A percentile compares a stretch with the other conserved stretches of the same genome.
phyloP scores from a whole-genome alignment of 2,329 filamentous ascomycete species.

The Scleromitrula shiraiana region DNA sequence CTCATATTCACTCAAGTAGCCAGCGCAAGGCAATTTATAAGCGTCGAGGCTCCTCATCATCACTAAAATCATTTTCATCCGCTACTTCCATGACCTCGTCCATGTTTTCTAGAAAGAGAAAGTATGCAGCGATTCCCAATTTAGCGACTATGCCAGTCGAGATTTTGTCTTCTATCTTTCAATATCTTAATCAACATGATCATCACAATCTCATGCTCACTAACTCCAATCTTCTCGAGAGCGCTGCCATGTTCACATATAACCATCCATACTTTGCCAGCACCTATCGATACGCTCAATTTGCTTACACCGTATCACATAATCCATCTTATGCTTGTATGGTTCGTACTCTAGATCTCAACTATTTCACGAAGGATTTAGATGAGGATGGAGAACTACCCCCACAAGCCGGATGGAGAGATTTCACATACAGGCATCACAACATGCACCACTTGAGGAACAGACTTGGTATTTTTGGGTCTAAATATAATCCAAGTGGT shows the following conservation, averaged over 20 bases:
- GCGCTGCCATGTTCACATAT: constrained; percentile 17
- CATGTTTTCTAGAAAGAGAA: background rate
- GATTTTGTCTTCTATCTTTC: constrained; percentile 16
- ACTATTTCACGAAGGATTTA: constrained; percentile 11
- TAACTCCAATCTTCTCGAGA: constrained; percentile 13
- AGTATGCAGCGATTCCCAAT: constrained; percentile 1
- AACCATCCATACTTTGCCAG: constrained; percentile 15
- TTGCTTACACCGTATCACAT: constrained; percentile 15
- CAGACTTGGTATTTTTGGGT: background rate
- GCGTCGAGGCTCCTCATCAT: background rate
- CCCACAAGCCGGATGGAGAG: constrained; percentile 19
- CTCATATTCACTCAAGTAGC: background rate
- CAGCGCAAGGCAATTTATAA: no score
- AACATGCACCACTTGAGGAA: constrained; percentile 9
- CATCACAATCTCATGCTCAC: constrained; percentile 15
- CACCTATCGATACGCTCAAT: constrained; percentile 24
- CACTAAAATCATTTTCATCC: background rate
- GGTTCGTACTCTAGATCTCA: constrained; percentile 19
- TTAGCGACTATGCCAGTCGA: constrained; percentile 18
- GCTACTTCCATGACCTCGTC: background rate
- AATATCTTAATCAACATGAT: constrained; percentile 12
- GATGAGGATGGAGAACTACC: constrained; percentile 5
- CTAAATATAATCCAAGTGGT: background rate
- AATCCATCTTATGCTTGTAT: constrained; percentile 13
- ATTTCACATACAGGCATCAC: constrained; percentile 19